Conservation (phyloP, 2,329 filamentous ascomycete genomes). For the Ceratocystis destructans region DNA sequence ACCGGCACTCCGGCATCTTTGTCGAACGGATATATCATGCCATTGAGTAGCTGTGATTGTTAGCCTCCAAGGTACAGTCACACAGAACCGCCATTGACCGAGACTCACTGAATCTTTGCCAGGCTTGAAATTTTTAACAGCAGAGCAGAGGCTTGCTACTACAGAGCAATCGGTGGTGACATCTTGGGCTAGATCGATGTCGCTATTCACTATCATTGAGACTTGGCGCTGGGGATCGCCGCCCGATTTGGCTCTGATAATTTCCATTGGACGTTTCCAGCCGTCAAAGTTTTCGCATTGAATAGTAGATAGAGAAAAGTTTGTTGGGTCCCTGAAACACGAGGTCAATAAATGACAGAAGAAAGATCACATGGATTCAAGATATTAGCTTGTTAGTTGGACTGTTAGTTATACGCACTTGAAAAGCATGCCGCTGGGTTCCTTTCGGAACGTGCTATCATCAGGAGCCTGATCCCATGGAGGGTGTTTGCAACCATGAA, state of each 20-base stretch:
- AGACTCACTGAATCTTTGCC: conserved; percentile 51
- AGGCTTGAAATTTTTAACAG: conserved; percentile 53
- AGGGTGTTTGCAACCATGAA: conserved; percentile 73
- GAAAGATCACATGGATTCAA: not conserved
- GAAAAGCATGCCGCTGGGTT: conserved; percentile 41
- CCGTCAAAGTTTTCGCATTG: conserved; percentile 66
- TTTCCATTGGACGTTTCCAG: conserved; percentile 65
- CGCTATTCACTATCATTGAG: conserved; percentile 46
- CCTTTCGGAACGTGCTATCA: conserved; percentile 45
- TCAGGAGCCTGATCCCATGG: conserved; percentile 61
- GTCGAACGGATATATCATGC: conserved; percentile 65
- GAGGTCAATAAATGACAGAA: not conserved
- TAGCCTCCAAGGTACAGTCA: not conserved
- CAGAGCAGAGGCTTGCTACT: conserved; percentile 84
- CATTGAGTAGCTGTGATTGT: conserved; percentile 47
- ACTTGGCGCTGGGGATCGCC: conserved; percentile 31
- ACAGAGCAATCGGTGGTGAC: conserved; percentile 94
- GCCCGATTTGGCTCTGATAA: conserved; percentile 11
- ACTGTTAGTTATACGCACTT: conserved; percentile 36
- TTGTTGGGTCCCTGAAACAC: conserved; percentile 47
- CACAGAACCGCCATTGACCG: not conserved
- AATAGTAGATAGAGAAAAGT: conserved; percentile 57
- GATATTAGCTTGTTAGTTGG: conserved; percentile 12
- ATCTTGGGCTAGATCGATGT: conserved; percentile 83
- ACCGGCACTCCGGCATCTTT: conserved; percentile 40